Conservation (phyloP, 2,329 filamentous ascomycete genomes). For the Penicillium sp. region DNA sequence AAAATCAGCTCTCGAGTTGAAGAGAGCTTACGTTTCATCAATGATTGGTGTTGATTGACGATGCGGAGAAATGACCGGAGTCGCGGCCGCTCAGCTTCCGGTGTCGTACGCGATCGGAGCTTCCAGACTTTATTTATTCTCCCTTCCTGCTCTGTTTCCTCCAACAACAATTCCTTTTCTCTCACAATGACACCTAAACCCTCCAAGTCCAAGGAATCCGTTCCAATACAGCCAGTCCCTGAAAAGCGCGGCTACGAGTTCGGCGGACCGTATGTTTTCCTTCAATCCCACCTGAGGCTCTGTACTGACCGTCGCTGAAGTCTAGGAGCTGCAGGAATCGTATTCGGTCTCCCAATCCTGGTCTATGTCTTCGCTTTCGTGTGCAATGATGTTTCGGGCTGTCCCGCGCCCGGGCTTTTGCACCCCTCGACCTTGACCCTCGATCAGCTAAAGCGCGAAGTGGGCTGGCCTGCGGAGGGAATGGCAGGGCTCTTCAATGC, state of each 20-base stretch:
- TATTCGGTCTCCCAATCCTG: slow-evolving; percentile 72
- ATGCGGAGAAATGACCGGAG: slow-evolving; percentile 13
- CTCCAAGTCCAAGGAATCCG: slow-evolving; percentile 20
- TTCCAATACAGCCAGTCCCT: slow-evolving; percentile 35
- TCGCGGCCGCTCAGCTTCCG: slow-evolving; percentile 16
- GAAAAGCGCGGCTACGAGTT: slow-evolving; percentile 47
- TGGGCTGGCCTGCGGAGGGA: slow-evolving; percentile 73
- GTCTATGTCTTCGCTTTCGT: slow-evolving; percentile 75
- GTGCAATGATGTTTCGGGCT: slow-evolving; percentile 91
- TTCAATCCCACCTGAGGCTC: slow-evolving; percentile 2
- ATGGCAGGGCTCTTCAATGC: slow-evolving; percentile 65
- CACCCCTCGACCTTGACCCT: slow-evolving; percentile 66
- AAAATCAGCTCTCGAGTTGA: neutral
- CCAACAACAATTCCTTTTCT: neutral
- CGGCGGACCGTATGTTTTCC: slow-evolving; percentile 42
- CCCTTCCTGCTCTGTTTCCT: neutral
- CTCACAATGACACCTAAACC: slow-evolving; percentile 32
- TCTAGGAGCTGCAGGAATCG: slow-evolving; percentile 70
- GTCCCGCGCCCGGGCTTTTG: slow-evolving; percentile 77
- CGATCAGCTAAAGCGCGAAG: slow-evolving; percentile 69
- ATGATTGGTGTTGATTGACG: slow-evolving; percentile 13
- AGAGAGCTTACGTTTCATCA: slow-evolving; percentile 19
- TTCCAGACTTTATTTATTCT: slow-evolving; percentile 9
- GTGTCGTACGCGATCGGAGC: slow-evolving; percentile 16
- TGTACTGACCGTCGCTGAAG: slow-evolving; percentile 43